Percentiles rank a stretch among this genome's conserved stretches.
These are phyloP conservation scores for Quercus glauca DNA, from an alignment of 306 rosid genomes.

Conservation along the genomic window DNA sequence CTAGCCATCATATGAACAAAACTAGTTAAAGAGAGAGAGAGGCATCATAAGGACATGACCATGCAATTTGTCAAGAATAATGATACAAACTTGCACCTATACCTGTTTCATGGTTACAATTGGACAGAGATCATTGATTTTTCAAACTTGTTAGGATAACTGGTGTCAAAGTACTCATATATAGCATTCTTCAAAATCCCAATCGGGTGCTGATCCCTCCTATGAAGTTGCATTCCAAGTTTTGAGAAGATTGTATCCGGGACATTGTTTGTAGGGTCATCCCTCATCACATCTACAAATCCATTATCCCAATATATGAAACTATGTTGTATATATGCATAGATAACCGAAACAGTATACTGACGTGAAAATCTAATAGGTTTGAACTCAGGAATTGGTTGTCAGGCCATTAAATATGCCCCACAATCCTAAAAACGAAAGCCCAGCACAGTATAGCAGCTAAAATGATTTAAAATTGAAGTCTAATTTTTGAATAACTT, in stretches of 20 bases:
- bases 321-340: neutral
- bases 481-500: neutral
- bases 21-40: slow-evolving; percentile 4
- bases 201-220: slow-evolving; percentile 84
- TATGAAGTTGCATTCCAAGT: slow-evolving; percentile 93
- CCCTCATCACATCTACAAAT: slow-evolving; percentile 78
- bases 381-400: neutral
- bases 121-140: slow-evolving; percentile 83
- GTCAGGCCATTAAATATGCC: neutral
- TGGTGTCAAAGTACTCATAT: slow-evolving; percentile 69
- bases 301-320: slow-evolving; percentile 17
- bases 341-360: slow-evolving; percentile 5
- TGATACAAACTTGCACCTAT: neutral
- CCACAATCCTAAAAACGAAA: neutral
- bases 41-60: neutral
- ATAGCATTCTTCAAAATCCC: slow-evolving; percentile 91
- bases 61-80: neutral
- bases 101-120: slow-evolving; percentile 85
- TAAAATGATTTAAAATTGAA: neutral
- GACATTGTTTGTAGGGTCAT: slow-evolving; percentile 91
- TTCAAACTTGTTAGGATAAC: slow-evolving; percentile 69
- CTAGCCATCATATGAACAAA: neutral
- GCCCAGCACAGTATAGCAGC: neutral
- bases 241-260: slow-evolving; percentile 80
- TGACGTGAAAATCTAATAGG: neutral